A percentile compares a stretch with the other conserved stretches of the same genome.
phyloP scores from a whole-genome alignment of 257 asterid species.

The Solanum rostratum region DNA sequence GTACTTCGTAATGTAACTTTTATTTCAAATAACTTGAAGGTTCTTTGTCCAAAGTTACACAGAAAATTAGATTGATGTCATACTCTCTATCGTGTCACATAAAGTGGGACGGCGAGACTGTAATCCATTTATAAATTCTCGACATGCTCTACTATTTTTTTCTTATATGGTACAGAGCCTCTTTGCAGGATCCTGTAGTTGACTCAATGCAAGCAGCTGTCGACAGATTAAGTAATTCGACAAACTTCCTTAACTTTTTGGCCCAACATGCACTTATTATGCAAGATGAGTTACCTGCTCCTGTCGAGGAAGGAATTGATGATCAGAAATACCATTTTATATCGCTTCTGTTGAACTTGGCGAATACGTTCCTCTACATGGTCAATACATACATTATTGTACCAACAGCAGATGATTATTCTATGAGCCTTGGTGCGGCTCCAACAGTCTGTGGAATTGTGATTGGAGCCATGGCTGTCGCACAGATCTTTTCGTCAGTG shows the following conservation, averaged over 20 bases:
- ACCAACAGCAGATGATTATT: conserved; percentile 97
- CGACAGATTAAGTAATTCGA: conserved; percentile 75
- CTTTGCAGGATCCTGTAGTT: conserved; percentile 82
- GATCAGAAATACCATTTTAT: conserved; percentile 80
- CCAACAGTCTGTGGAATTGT: conserved; percentile 94
- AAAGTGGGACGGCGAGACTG: background rate
- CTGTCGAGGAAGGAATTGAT: conserved; percentile 46
- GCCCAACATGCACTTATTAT: conserved; percentile 98
- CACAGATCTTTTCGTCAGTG: conserved; percentile 92
- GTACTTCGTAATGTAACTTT: background rate
- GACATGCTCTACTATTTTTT: background rate
- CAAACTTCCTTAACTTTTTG: conserved; percentile 75
- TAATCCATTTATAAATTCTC: background rate
- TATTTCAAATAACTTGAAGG: background rate
- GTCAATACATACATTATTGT: conserved; percentile 93
- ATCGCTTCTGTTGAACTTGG: conserved; percentile 86
- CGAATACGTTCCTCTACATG: conserved; percentile 91
- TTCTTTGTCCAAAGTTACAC: background rate
- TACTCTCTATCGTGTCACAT: background rate
- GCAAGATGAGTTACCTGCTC: conserved; percentile 81
- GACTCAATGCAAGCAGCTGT: conserved; percentile 71
- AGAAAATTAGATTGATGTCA: background rate
- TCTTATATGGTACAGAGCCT: conserved; percentile 5
- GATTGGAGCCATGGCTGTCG: conserved; percentile 97
- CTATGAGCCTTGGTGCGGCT: conserved; percentile 93